Percentiles rank a stretch among this genome's conserved stretches.
Conservation (phyloP, 805 yeast genomes). For the Suhomyces xylopsoci region DNA sequence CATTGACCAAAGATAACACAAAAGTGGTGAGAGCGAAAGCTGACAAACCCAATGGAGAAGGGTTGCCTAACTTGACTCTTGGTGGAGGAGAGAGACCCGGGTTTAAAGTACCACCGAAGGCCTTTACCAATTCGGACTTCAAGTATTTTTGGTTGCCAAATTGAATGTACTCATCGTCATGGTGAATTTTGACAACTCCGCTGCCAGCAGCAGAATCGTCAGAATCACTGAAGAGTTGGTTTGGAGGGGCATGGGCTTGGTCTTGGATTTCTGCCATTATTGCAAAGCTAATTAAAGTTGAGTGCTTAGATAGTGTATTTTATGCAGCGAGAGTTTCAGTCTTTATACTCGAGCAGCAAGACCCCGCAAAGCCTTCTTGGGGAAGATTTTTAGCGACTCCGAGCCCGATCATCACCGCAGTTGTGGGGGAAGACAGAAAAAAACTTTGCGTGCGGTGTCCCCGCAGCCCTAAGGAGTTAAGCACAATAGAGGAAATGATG, state of each 20-base stretch:
- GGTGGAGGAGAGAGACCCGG: slow-evolving; percentile 55
- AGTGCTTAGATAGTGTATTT: not conserved
- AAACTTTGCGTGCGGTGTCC: not conserved
- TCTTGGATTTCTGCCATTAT: slow-evolving; percentile 31
- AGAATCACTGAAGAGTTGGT: slow-evolving; percentile 18
- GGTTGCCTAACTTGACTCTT: slow-evolving; percentile 51
- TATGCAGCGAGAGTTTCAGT: not conserved
- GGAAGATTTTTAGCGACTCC: not conserved
- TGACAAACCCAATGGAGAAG: slow-evolving; percentile 71
- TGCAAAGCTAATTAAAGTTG: not conserved
- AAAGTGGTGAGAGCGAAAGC: slow-evolving; percentile 70
- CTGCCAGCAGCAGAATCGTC: slow-evolving; percentile 1
- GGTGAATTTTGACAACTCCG: slow-evolving; percentile 17
- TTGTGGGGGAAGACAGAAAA: not conserved
- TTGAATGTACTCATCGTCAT: slow-evolving; percentile 61
- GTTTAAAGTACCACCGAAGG: slow-evolving; percentile 81
- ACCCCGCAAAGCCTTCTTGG: not conserved
- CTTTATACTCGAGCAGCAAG: not conserved
- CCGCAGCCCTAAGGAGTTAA: not conserved
- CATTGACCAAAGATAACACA: slow-evolving; percentile 60
- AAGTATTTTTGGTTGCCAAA: slow-evolving; percentile 72
- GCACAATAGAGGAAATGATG: not conserved
- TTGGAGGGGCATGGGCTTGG: slow-evolving; percentile 27
- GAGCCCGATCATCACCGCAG: not conserved
- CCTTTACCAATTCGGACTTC: slow-evolving; percentile 54